Evolutionary conservation across 768 basidiomycete species (phyloP).

Genomic region (Tylopilus subfusipes): DNA sequence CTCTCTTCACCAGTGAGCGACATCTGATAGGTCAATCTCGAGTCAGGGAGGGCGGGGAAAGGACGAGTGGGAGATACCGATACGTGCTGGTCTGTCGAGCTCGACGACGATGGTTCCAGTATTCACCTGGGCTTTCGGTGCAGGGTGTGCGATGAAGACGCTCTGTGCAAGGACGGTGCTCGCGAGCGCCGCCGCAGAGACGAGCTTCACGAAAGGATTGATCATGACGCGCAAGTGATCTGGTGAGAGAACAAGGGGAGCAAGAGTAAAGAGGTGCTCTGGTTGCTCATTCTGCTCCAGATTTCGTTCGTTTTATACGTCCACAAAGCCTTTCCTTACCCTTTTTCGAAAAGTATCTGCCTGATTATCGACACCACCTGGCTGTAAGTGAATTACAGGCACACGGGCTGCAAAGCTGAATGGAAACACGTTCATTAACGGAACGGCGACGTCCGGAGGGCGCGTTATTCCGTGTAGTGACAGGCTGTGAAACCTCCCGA

Average conservation of each 20-base stretch:
- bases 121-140: constrained; percentile 28
- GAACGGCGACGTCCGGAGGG: background rate
- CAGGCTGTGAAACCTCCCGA: too few relatives aligned
- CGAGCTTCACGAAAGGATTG: background rate
- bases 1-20: background rate
- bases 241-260: background rate
- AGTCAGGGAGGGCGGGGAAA: background rate
- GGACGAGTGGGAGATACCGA: background rate
- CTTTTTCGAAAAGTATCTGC: background rate
- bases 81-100: constrained; percentile 41
- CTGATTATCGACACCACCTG: background rate
- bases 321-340: background rate
- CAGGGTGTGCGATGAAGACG: constrained; percentile 29
- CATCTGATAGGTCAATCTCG: background rate
- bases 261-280: background rate
- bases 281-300: background rate
- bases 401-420: background rate
- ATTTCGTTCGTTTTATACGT: background rate
- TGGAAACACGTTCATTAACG: background rate
- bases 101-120: constrained; percentile 40
- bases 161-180: constrained; percentile 37
- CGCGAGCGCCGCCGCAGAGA: constrained; percentile 2
- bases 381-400: background rate
- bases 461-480: too few relatives aligned
- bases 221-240: constrained; percentile 1